Percentiles rank a stretch among this genome's conserved stretches.
Evolutionary conservation across 192 early-diverging fungal species (phyloP).

Genomic region (Globomyces pollinis-pini): DNA sequence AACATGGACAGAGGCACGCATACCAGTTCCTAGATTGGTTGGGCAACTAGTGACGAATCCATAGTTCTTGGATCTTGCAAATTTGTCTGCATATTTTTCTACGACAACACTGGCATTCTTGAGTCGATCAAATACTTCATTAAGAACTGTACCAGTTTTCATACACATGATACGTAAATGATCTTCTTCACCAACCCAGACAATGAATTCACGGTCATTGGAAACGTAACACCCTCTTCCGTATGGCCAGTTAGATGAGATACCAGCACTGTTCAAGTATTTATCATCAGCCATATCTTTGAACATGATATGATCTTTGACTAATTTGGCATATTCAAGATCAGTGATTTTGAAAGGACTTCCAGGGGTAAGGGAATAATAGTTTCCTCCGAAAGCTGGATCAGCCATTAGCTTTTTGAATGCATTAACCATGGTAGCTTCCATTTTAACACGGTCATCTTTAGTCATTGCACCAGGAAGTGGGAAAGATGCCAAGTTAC

Average conservation of each 20-base stretch:
- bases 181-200: constrained; percentile 10
- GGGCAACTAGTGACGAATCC: constrained; percentile 5
- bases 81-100: constrained; percentile 12
- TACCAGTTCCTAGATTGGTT: constrained; percentile 5
- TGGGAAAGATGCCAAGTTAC: constrained; percentile 2
- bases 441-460: constrained; percentile 9
- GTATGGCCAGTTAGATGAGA: constrained; percentile 10
- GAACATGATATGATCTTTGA: constrained; percentile 9
- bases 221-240: constrained; percentile 9
- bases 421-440: constrained; percentile 8
- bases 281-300: constrained; percentile 8
- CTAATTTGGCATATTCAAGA: neutral
- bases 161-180: constrained; percentile 9
- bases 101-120: constrained; percentile 9
- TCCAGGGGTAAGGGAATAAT: constrained; percentile 5
- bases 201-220: constrained; percentile 1
- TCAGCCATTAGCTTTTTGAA: constrained; percentile 9
- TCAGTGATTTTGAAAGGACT: constrained; percentile 6
- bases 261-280: constrained; percentile 5
- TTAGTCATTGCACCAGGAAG: constrained; percentile 10
- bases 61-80: constrained; percentile 7
- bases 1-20: constrained; percentile 4
- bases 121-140: constrained; percentile 5
- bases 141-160: constrained; percentile 1
- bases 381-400: neutral